Base-by-base conservation (phyloP, 139 green algal species). In the Asterochloris erici region DNA sequence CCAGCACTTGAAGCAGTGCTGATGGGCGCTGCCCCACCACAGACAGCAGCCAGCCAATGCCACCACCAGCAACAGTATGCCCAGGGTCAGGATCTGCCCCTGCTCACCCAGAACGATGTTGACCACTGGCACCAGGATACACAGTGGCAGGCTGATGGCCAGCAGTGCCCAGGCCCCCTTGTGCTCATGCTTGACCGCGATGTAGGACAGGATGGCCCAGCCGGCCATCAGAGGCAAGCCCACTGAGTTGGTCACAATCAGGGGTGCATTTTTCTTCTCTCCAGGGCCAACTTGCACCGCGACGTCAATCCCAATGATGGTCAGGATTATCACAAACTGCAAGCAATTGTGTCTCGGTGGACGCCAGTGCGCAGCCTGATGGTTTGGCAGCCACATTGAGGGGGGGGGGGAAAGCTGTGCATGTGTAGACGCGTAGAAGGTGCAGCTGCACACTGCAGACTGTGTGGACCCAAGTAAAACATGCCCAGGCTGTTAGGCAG, bases 281-380 rank as follows among this genome's bases (percentile, higher is more conserved):
- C 9, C 10, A 17, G 2, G 14, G 24, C 82, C 63, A 17, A 63
- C 86, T 27, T 86, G 78, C 12, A 86, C 54, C 1, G 64, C 71
- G 21, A 86, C 82, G 68, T 84, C 78, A 10, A 86, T 69, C 0
- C 78, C 82, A n/a, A 88, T 61, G 11, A 84, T 78, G 60, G 62
- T 79, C 9, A 84, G 54, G 21, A 75, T 75, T 70, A 88, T 82
- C 61, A 86, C 63, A 16, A 84, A 81, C 85, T 88, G 85, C 74
- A 81, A 10, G 10, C 11, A 21, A 12, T 2, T 66, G 1, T n/a
- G 74, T 54, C 38, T 10, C 38, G 62, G 14, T 62, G 27, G 27
- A 11, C 27, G 17, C 17, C 6, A 17, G 29, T 76, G 70, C 70
- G 29, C 16, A 54, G 70, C 21, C 66, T 13, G 66, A 71, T 10